Conservation (phyloP, 805 yeast genomes). For the Saturnispora sanitii region DNA sequence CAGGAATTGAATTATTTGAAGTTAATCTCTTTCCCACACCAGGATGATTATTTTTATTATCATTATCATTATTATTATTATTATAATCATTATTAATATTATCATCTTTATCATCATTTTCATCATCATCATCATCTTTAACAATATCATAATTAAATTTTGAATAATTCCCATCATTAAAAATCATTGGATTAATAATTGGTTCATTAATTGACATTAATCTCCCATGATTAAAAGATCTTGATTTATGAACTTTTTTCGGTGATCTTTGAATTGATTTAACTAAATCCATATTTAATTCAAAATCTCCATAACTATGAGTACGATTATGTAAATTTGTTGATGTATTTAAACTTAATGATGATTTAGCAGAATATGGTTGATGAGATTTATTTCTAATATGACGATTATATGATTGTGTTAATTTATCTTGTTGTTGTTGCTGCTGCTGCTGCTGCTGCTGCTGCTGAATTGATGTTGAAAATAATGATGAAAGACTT, state of each 20-base stretch:
- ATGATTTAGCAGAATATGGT: neutral
- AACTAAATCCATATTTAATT: slow-evolving; percentile 22
- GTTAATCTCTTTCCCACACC: slow-evolving; percentile 11
- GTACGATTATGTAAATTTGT: neutral
- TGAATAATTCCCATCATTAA: no score
- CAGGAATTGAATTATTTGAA: slow-evolving; percentile 36
- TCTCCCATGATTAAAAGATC: slow-evolving; percentile 5
- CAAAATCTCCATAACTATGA: slow-evolving; percentile 14
- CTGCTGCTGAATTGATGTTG: neutral
- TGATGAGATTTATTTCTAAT: neutral
- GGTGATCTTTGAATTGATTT: slow-evolving; percentile 24
- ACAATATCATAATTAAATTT: no score
- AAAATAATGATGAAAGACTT: slow-evolving; percentile 1
- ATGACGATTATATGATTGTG: neutral
- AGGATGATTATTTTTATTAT: neutral
- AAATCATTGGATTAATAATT: neutral
- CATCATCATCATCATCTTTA: no score
- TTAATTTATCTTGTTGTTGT: no score
- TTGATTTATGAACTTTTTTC: slow-evolving; percentile 8
- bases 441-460: no score
- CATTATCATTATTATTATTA: neutral
- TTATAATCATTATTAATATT: slow-evolving; percentile 1
- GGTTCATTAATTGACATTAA: slow-evolving; percentile 5
- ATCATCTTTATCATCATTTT: neutral
- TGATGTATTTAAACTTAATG: no score